phyloP scores from a whole-genome alignment of 345 rosid species.

The Combretum micranthum region DNA sequence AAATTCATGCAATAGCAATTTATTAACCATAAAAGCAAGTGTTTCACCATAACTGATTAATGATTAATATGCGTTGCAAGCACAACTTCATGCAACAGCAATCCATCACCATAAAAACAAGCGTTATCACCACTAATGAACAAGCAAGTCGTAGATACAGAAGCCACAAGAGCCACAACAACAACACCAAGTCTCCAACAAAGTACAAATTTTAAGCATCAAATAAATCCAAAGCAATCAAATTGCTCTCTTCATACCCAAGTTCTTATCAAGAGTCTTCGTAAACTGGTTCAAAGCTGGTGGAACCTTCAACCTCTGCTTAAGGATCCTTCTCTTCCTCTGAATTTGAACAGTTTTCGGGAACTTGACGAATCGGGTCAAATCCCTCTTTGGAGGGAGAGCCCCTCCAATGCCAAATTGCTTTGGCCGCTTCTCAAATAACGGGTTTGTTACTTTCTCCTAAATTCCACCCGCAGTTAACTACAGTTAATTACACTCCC shows the following conservation, averaged over 20 bases:
- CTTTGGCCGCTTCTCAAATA: constrained; percentile 79
- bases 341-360: constrained; percentile 66
- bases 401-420: constrained; percentile 89
- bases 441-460: constrained; percentile 66
- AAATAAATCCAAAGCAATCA: background rate
- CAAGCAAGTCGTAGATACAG: too few species aligned
- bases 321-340: constrained; percentile 75
- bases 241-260: constrained; percentile 28
- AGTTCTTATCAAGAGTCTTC: constrained; percentile 85
- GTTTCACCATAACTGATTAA: too few species aligned
- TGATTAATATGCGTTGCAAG: too few species aligned
- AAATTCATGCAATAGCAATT: too few species aligned
- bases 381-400: constrained; percentile 78
- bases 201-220: background rate
- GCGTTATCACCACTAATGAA: too few species aligned
- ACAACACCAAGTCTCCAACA: too few species aligned
- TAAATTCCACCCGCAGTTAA: constrained; percentile 4
- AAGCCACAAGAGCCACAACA: too few species aligned
- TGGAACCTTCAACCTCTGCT: constrained; percentile 83
- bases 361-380: constrained; percentile 65
- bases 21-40: too few species aligned
- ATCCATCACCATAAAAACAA: too few species aligned
- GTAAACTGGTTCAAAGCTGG: constrained; percentile 85
- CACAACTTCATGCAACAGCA: too few species aligned
- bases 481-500: background rate